These are phyloP conservation scores for Cyamopsis tetragonoloba DNA, from an alignment of 306 rosid species.

Conservation along the genomic window DNA sequence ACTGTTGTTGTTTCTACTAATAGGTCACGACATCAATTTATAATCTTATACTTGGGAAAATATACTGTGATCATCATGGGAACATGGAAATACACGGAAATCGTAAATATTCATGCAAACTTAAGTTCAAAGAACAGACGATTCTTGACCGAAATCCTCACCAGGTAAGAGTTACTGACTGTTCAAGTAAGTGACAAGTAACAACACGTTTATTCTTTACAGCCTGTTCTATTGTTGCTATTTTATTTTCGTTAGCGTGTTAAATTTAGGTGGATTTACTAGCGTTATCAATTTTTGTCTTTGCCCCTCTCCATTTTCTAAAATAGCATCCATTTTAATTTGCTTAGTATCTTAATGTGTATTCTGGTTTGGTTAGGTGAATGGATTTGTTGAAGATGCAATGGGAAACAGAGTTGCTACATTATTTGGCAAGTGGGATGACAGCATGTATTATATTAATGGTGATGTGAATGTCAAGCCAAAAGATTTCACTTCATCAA, in stretches of 20 bases:
- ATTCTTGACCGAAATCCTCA: slow-evolving; percentile 94
- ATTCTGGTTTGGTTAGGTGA: slow-evolving; percentile 41
- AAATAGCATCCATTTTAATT: neutral
- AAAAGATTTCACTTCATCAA: slow-evolving; percentile 47
- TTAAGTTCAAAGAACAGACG: slow-evolving; percentile 91
- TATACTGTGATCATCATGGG: slow-evolving; percentile 96
- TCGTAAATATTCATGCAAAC: slow-evolving; percentile 68
- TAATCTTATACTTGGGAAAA: slow-evolving; percentile 90
- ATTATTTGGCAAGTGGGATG: slow-evolving; percentile 94
- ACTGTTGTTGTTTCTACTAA: slow-evolving; percentile 16
- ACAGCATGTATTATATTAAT: slow-evolving; percentile 55
- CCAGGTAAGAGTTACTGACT: slow-evolving; percentile 55
- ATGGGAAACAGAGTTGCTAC: slow-evolving; percentile 62
- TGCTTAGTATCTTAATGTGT: neutral
- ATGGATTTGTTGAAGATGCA: slow-evolving; percentile 78
- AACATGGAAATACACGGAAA: slow-evolving; percentile 83
- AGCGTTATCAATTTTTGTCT: neutral
- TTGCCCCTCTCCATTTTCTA: neutral
- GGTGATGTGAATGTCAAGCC: slow-evolving; percentile 57
- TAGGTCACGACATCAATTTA: slow-evolving; percentile 93
- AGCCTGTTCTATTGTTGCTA: neutral
- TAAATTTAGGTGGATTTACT: neutral
- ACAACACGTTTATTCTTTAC: neutral
- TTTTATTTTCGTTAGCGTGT: neutral
- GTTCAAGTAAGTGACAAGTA: neutral